Conservation (phyloP, 140 eudicot species). For the Bidens hawaiensis region DNA sequence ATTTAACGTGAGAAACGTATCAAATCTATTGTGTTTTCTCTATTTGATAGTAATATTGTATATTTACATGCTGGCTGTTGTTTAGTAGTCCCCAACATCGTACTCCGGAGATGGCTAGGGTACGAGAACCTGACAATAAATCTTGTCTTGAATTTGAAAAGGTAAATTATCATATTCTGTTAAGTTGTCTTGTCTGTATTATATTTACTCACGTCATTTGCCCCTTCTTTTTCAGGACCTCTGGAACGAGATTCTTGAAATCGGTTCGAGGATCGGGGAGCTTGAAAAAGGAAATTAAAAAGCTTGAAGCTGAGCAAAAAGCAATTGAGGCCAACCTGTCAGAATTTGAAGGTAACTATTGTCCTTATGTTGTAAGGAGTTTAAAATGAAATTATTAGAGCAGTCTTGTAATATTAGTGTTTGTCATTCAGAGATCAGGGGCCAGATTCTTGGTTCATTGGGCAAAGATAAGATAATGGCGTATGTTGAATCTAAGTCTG, state of each 20-base stretch:
- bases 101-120: conserved; percentile 17
- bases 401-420: not conserved
- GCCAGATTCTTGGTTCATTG: conserved; percentile 6
- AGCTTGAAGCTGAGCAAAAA: not conserved
- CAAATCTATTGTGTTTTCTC: not conserved
- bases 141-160: conserved; percentile 11
- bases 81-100: conserved; percentile 33
- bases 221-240: conserved; percentile 37
- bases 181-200: not conserved
- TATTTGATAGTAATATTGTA: not conserved
- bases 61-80: conserved; percentile 6
- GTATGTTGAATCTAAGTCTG: conserved; percentile 28
- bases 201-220: conserved; percentile 12
- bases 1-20: conserved; percentile 33
- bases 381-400: not conserved
- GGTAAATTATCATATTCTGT: conserved; percentile 24
- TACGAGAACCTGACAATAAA: not conserved
- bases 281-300: conserved; percentile 23
- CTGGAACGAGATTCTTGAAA: conserved; percentile 11
- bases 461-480: conserved; percentile 24
- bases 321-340: conserved; percentile 22
- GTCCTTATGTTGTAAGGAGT: not conserved
- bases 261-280: conserved; percentile 18
- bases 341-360: conserved; percentile 37
- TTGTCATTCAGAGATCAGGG: conserved; percentile 25